Evolutionary conservation across 495 filamentous ascomycete species (phyloP), one percentile per base, ranked within the genome.

Genomic region (Aspergillus avenaceus): DNA sequence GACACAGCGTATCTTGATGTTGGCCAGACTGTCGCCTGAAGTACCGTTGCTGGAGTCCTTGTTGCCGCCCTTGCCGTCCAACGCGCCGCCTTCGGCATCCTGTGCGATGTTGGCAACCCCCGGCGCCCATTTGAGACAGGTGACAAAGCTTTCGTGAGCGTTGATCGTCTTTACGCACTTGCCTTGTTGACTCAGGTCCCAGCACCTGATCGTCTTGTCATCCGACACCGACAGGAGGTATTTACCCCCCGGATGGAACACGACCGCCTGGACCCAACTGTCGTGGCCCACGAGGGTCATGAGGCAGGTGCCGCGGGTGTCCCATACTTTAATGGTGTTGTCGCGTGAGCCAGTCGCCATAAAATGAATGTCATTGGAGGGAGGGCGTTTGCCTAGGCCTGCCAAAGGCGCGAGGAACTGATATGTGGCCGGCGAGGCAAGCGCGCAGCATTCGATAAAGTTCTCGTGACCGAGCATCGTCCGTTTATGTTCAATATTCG

Each of bases 181-280:
- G 11, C 91, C 87, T 64, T 96, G 90, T 60, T 97, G 92, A 13
- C 78, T 76, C 14, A 97, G 71, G 70, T 97, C 92, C 92, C 92
- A 97, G 71, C 91, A 96, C 42, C 91, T 74, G 24, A 97, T 70
- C 9, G 88, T 91, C 67, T 95, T 95, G 64, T 97, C 92, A 57
- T 97, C 92, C 21, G 85, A 74, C 2, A 85, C 87, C 23, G 84
- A 89, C 9, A 97, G 69, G 2, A 97, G 77, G 53, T 91, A 97
- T 67, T 93, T 95, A 1, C 92, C 92, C 2, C 88, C 91, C 0
- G 92, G 92, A 59, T 97, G 92, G 67, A 95, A 97, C 12, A 88
- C 85, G 13, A 97, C 59, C 2, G 75, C 87, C 6, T 90, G 82
- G 1, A 97, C 85, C 92, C 92, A 97, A 62, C 96, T 96, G 65